Base-by-base conservation (phyloP, 225 moss, liverwort and hornwort genomes). In the Pleurozium schreberi region DNA sequence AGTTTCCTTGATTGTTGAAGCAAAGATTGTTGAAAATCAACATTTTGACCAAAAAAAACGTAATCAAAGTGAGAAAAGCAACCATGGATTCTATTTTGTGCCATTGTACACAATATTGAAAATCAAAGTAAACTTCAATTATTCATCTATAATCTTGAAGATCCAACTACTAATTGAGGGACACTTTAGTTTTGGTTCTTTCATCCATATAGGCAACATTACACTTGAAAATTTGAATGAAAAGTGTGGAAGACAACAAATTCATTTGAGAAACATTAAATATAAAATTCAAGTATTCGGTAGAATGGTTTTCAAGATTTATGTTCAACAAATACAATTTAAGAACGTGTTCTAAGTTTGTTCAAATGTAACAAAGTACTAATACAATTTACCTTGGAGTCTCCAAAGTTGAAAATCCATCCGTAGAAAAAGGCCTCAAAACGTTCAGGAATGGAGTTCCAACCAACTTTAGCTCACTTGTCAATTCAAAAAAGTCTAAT, bases 41-140 rank as follows among this genome's bases (percentile, higher is more conserved):
- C n/a, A 10, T 25, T 53, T 53, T 79, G 4, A 50, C 9, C 0
- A 14, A 12, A 11, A 23, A 53, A 77, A 26, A 38, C 8, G n/a
- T n/a, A 7, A 76, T 23, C 3, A 36, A n/a, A 17, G 1, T 16
- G 0, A n/a, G 26, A 55, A n/a, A 38, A 15, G 3, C 38, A 78
- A 52, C 7, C 0, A 0, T 16, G 1, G 6, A 38, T 38, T 78
- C 0, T n/a, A 16, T 55, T 25, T 16, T 6, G n/a, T 27, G 26
- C n/a, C 11, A 57, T 10, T n/a, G 1, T 38, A 4, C 14, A 53
- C 5, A 77, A 53, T 38, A 23, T 23, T 8, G 38, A 36, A 55
- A 55, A 26, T 57, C 4, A 77, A 55, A 57, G 17, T 3, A 10
- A n/a, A 57, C 4, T 25, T n/a, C 6, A 2, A 57, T 78, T 55